Conservation (phyloP, 805 yeast genomes). For the Dipodascus albidus region DNA sequence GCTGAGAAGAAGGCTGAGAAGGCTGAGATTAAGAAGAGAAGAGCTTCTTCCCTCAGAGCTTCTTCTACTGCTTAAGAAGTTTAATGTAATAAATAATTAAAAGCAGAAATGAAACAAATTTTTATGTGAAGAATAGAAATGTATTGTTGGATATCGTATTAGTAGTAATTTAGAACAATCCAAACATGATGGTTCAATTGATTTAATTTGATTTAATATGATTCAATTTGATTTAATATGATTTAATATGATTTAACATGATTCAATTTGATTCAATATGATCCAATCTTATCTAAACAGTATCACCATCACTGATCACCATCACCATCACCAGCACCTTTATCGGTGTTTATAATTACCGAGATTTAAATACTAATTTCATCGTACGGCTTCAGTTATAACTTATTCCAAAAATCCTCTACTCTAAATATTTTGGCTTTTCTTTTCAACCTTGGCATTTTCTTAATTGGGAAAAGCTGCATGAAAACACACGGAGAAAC, state of each 20-base stretch:
- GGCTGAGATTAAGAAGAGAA: constrained; percentile 98
- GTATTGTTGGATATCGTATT: background rate
- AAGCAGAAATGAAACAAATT: constrained; percentile 1
- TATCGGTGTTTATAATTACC: too few species aligned
- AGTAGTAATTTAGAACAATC: background rate
- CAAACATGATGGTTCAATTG: background rate
- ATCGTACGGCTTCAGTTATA: too few species aligned
- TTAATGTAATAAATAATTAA: background rate
- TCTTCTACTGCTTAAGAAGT: constrained; percentile 8
- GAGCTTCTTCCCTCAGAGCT: constrained; percentile 89
- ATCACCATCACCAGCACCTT: too few species aligned
- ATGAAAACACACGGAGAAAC: background rate
- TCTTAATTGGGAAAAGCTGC: background rate
- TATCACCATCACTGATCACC: too few species aligned
- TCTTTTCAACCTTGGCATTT: background rate
- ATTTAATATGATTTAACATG: too few species aligned
- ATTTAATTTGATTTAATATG: too few species aligned
- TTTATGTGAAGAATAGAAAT: too few species aligned
- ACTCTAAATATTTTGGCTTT: background rate
- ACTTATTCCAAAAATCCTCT: background rate
- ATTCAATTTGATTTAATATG: too few species aligned
- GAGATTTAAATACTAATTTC: too few species aligned
- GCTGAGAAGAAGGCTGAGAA: constrained; percentile 96
- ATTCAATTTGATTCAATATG: too few species aligned
- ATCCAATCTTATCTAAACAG: too few species aligned